Evolutionary conservation across 2,329 filamentous ascomycete genomes (phyloP), one percentile per base, ranked within the genome.

Genomic region (Paecilomyces sp.): DNA sequence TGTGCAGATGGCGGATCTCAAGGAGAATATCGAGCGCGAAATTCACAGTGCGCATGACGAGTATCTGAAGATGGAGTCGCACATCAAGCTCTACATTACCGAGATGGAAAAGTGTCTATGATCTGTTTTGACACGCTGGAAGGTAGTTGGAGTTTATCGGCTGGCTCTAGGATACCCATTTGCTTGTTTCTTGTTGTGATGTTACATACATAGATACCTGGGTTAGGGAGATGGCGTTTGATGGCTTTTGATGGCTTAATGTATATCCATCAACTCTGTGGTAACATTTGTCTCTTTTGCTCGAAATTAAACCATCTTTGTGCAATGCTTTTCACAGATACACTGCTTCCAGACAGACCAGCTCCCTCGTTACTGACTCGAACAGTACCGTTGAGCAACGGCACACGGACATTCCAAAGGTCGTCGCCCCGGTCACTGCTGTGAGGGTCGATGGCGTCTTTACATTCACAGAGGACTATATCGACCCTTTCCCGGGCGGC

Each of bases 71-170:
- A 89, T 99, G 86, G 93, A 97, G 75, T 88, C 91, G 41, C 94
- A 99, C 72, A 95, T 99, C 74, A 93, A 92, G 77, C 81, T 97
- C 63, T 99, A 99, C 80, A 96, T 99, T 71, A 96, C 90, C 3
- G 94, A 99, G 81, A 97, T 99, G 92, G 94, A 97, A 77, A 92
- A 97, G 77, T 88, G 88, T 59, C 85, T 94, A 62, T 79, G 68
- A 73, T 47, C n/a, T 18, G 61, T 34, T 30, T 55, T 57, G 58
- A 54, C 30, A 54, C 33, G 57, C 59, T 61, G 62, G 54, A 59
- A 58, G 59, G 41, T 66, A 58, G 61, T 67, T 67, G 73, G 71
- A 74, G 73, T 75, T 75, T 68, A 63, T 63, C 66, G 66, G 69
- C 62, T 52, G 63, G 65, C 65, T 69, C 64, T 70, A 71, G 71